Percentiles rank a stretch among this genome's conserved stretches.
Evolutionary conservation across 768 basidiomycete genomes (phyloP).

Genomic region (Phaffia tasmanica): DNA sequence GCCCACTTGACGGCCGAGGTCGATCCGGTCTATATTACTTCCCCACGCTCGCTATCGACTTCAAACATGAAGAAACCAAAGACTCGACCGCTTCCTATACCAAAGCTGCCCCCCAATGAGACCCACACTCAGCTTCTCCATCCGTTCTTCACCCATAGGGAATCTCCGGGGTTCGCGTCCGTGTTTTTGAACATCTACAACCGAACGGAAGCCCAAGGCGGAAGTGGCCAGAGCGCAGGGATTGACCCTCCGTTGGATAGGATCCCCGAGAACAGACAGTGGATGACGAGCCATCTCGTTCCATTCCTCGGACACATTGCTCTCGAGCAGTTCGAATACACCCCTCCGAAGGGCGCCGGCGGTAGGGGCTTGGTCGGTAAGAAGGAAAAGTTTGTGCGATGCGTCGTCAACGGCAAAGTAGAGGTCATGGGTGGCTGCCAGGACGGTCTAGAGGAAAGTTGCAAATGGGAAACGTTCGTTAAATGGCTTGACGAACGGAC

Average conservation of each 20-base stretch:
- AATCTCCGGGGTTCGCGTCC: constrained; percentile 40
- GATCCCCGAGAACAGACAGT: constrained; percentile 32
- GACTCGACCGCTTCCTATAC: constrained; percentile 33
- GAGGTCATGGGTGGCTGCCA: constrained; percentile 37
- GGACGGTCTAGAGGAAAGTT: constrained; percentile 35
- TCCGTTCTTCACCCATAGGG: constrained; percentile 41
- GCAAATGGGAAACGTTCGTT: constrained; percentile 21
- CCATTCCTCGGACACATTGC: constrained; percentile 42
- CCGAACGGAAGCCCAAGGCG: constrained; percentile 28
- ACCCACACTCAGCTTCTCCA: constrained; percentile 40
- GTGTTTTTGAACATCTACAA: constrained; percentile 41
- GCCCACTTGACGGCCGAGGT: constrained; percentile 22
- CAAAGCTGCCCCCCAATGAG: constrained; percentile 38
- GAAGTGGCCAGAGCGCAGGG: constrained; percentile 28
- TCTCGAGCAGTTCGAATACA: constrained; percentile 37
- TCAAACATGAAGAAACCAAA: constrained; percentile 21
- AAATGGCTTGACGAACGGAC: constrained; percentile 12
- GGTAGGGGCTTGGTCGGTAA: constrained; percentile 5
- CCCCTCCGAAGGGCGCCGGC: not conserved
- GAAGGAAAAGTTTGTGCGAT: constrained; percentile 35
- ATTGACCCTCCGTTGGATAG: constrained; percentile 32
- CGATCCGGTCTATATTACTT: constrained; percentile 10
- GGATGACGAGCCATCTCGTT: constrained; percentile 40
- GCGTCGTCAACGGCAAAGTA: constrained; percentile 39
- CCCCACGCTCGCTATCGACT: not conserved